Base-by-base conservation (phyloP, 2,329 filamentous ascomycete species). In the Penicillium aurantiogriseum region DNA sequence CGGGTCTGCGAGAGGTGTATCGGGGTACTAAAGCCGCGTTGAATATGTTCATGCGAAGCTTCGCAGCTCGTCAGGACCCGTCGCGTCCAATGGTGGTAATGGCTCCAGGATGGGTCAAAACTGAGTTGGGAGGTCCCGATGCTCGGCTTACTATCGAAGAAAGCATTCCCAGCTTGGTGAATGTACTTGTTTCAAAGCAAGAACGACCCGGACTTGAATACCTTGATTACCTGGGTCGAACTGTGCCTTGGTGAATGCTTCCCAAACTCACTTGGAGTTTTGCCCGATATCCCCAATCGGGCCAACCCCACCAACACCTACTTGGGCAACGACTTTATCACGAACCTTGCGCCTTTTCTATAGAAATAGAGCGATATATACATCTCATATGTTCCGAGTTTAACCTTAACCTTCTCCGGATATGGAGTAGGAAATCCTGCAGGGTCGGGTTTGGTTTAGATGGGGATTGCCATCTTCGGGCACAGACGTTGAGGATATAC, bases 31-130 rank as follows among this genome's bases (percentile, higher is more conserved):
- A 51, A 25, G 49, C 49, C 0, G 49, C 49, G 29, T 29, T 51
- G 5, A 51, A 51, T 10, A 51, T 51, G 49, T 51, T 35, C 19
- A 51, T 51, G 49, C 49, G 49, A n/a, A 51, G 49, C 21, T 51
- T 51, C 27, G 49, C 49, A 5, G 38, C 49, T 33, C 49, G 49
- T 19, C 49, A 35, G 39, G 19, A 2, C 2, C 27, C 39, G n/a
- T 51, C 21, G 27, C 36, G 19, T 31, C 38, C 29, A n/a, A 44
- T 51, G 39, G 39, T 35, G 38, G 38, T 44, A 1, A 51, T 51
- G 49, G 49, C 49, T 44, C 49, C 49, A 0, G 49, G 49, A 2
- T 51, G 49, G 49, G 49, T 51, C n/a, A 51, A 51, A 44, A 51
- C 49, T 7, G 49, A 51, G 27, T 35, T 51, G 49, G 49, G 49